These are phyloP conservation scores for Pterocarpus macrocarpus DNA, from an alignment of 306 rosid species.

Conservation along the genomic window DNA sequence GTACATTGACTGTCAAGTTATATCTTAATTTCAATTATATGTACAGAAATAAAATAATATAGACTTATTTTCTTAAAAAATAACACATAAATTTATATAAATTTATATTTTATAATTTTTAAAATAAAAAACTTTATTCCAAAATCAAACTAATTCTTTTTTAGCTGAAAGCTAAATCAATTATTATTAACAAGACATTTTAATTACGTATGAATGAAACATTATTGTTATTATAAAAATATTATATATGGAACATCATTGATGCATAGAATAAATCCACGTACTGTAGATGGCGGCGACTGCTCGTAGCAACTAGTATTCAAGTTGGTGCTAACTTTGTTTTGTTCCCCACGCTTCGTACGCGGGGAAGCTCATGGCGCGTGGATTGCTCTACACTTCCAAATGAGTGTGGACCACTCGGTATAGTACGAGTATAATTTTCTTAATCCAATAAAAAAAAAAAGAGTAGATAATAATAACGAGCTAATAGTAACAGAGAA, in stretches of 20 bases:
- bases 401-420: not conserved
- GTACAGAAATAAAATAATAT: no score
- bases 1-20: no score
- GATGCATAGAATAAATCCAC: slow-evolving; percentile 28
- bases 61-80: no score
- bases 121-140: no score
- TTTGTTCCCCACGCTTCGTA: not conserved
- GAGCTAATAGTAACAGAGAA: not conserved
- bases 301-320: no score
- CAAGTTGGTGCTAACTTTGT: slow-evolving; percentile 9
- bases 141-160: not conserved
- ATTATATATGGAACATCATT: not conserved
- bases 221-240: no score
- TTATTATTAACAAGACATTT: no score
- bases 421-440: not conserved
- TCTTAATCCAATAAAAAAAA: not conserved
- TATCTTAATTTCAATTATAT: no score
- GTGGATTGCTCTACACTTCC: not conserved
- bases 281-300: not conserved
- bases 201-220: no score
- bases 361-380: not conserved
- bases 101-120: no score
- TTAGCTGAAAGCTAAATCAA: no score
- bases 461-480: no score
- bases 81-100: not conserved